A percentile compares a stretch with the other conserved stretches of the same genome.
Conservation (phyloP, 2,329 filamentous ascomycete species). For the Phoma sp. region DNA sequence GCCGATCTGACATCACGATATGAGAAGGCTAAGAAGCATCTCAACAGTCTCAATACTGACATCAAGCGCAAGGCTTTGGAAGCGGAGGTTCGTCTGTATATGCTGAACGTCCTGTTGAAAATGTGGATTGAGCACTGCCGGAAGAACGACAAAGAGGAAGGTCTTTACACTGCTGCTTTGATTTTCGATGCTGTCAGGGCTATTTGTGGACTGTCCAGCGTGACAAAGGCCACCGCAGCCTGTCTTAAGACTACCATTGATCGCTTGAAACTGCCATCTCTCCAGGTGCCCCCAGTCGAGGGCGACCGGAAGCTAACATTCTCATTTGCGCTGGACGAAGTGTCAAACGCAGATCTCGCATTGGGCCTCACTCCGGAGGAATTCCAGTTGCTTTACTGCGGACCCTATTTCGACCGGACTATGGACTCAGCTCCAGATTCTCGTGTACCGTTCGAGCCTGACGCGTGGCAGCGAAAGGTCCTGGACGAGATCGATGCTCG, state of each 20-base stretch:
- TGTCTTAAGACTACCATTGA: conserved; percentile 47
- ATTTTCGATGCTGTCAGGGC: conserved; percentile 40
- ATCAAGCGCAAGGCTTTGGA: conserved; percentile 50
- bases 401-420: conserved; percentile 76
- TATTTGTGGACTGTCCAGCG: conserved; percentile 33
- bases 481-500: conserved; percentile 74
- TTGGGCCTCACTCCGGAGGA: conserved; percentile 54
- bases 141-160: conserved; percentile 34
- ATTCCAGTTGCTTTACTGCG: conserved; percentile 72
- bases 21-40: conserved; percentile 56
- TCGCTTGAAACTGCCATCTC: conserved; percentile 47
- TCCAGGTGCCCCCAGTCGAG: conserved; percentile 37
- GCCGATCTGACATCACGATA: conserved; percentile 54
- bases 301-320: conserved; percentile 54
- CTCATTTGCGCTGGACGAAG: conserved; percentile 37
- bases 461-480: conserved; percentile 77
- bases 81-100: conserved; percentile 56
- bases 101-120: conserved; percentile 55
- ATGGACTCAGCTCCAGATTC: conserved; percentile 71
- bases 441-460: conserved; percentile 75
- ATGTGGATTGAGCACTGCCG: conserved; percentile 54
- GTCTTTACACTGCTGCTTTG: conserved; percentile 40
- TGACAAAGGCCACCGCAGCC: conserved; percentile 39
- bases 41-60: conserved; percentile 50
- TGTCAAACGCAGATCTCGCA: conserved; percentile 35